A percentile compares a stretch with the other conserved stretches of the same genome.
Evolutionary conservation across 75 land plant species (phyloP).

Genomic region (Pinus albicaulis): DNA sequence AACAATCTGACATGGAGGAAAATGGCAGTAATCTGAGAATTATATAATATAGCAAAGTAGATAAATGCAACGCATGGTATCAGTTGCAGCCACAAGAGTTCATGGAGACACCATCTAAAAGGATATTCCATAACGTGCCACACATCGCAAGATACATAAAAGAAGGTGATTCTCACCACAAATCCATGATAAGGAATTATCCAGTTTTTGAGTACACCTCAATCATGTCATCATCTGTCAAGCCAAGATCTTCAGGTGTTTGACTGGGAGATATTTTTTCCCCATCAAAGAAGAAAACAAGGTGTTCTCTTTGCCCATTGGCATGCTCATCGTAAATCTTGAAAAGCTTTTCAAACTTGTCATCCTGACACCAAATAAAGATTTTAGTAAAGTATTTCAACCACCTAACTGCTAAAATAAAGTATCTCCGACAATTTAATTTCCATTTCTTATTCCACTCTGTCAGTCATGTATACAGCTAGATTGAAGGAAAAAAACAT

Average conservation of each 20-base stretch:
- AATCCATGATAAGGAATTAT: neutral
- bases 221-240: slow-evolving; percentile 87
- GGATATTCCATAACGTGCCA: neutral
- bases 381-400: neutral
- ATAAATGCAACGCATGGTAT: neutral
- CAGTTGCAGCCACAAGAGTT: neutral
- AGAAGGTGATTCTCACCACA: neutral
- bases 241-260: slow-evolving; percentile 61
- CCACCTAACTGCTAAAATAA: no score
- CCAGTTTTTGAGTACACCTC: slow-evolving; percentile 45
- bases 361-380: slow-evolving; percentile 49
- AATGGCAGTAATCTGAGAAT: neutral
- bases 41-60: neutral
- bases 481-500: no score
- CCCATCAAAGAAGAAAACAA: slow-evolving; percentile 86
- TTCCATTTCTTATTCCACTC: no score
- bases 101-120: neutral
- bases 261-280: slow-evolving; percentile 49
- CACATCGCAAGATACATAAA: neutral
- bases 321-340: slow-evolving; percentile 56
- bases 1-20: no score
- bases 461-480: no score
- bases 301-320: slow-evolving; percentile 14
- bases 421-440: no score
- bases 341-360: slow-evolving; percentile 85